These are phyloP conservation scores for Ilyonectria mors-panacis DNA, from an alignment of 2,329 filamentous ascomycete genomes.

Conservation along the genomic window DNA sequence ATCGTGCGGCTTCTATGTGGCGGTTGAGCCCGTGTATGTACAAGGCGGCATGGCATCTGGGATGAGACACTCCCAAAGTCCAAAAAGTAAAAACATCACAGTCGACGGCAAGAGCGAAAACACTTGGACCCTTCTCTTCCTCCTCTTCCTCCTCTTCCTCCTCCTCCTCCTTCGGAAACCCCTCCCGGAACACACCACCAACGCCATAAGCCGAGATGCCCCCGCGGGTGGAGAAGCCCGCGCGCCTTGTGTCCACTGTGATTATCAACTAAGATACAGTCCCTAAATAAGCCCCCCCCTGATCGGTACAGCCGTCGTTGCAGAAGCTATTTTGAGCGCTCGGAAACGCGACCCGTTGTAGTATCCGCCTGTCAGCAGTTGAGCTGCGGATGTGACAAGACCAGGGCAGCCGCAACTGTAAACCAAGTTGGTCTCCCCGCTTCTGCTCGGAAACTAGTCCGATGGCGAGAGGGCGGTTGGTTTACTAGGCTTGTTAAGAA, in stretches of 20 bases:
- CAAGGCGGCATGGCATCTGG: no score
- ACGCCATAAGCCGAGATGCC: slow-evolving; percentile 14
- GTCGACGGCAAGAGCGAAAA: neutral
- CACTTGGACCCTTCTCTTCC: no score
- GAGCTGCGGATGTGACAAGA: neutral
- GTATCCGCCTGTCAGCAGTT: neutral
- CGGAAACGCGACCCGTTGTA: neutral
- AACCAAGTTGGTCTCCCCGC: neutral
- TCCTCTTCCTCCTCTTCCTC: no score
- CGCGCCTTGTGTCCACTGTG: slow-evolving; percentile 5
- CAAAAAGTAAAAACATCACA: neutral
- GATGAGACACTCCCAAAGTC: neutral
- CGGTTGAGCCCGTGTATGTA: neutral
- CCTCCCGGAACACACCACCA: slow-evolving; percentile 12
- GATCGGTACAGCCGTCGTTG: neutral
- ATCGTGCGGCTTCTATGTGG: neutral
- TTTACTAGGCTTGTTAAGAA: neutral
- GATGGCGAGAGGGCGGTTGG: neutral
- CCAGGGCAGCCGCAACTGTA: neutral
- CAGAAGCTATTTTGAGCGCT: neutral
- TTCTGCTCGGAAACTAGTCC: neutral
- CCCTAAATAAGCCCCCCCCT: neutral
- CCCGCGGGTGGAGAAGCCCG: slow-evolving; percentile 17
- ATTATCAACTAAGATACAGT: slow-evolving; percentile 1
- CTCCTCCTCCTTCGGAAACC: no score